Base-by-base conservation (phyloP, 2,329 filamentous ascomycete species). In the Pseudodiploospora longispora region DNA sequence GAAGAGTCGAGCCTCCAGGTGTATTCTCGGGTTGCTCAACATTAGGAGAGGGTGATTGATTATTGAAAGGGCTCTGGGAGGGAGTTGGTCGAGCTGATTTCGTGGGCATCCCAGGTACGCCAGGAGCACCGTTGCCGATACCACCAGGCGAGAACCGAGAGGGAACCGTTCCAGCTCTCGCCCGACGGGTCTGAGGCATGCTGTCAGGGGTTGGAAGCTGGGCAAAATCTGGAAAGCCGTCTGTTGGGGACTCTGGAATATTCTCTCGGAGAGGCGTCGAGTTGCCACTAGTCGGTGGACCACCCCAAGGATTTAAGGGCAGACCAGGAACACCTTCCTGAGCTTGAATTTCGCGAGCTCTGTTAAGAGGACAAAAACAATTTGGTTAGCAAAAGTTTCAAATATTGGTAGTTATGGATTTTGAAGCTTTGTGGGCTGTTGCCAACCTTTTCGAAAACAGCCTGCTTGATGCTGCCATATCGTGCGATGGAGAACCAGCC, bases 241-340 rank as follows among this genome's bases (percentile, higher is more conserved):
- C 91, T 53, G 86, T 93, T 30, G 93, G 93, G 32, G 91, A 96
- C 68, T 98, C 93, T 51, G 91, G 90, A 49, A 98, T 97, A 53
- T 91, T 96, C 70, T 97, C 93, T 59, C 93, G 87, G 41, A 98
- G 78, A 55, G 93, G 93, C 36, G 91, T 96, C 19, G 91, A 96
- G 65, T 95, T 91, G 52, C 91, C 93, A 63, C 91, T 96, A 44
- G 91, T 95, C 40, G 93, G 91, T 53, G 93, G 91, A 8, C 93
- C 91, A 74, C 89, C 89, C 93, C 93, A 97, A 36, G 85, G 83
- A 59, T 83, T 80, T 42, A 83, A 66, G 64, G 74, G 75, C 58
- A 78, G 75, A 59, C 74, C 83, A 61, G 72, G 70, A 40, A 95
- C 75, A 41, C 90, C 90, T 76, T 97, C 91, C 69, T 96, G 90